Evolutionary conservation across 78 protist species (phyloP).

Genomic region (Diacronema lutheri): DNA sequence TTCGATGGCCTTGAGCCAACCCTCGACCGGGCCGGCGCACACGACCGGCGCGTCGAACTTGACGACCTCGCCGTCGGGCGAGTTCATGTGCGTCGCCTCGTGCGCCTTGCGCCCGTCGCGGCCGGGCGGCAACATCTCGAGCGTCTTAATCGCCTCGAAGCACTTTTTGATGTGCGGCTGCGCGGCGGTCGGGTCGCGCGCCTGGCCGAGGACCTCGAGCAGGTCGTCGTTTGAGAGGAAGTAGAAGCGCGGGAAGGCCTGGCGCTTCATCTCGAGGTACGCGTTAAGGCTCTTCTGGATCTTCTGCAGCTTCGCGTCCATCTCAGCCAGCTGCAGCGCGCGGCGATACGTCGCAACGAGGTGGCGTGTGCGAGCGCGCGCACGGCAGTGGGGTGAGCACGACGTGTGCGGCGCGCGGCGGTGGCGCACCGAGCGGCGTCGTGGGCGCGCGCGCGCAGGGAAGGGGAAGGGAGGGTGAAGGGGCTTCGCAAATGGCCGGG

Average conservation of each 20-base stretch:
- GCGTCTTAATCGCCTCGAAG: constrained; percentile 62
- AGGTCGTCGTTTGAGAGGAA: constrained; percentile 88
- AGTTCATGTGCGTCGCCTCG: constrained; percentile 52
- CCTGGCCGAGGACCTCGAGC: constrained; percentile 81
- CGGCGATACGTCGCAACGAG: too few species aligned
- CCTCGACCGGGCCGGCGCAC: constrained; percentile 77
- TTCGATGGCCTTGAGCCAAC: constrained; percentile 79
- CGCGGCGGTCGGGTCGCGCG: constrained; percentile 68
- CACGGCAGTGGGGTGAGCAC: too few species aligned
- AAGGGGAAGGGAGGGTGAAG: too few species aligned
- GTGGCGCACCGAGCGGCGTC: too few species aligned
- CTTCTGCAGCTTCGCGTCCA: constrained; percentile 58
- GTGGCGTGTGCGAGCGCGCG: too few species aligned
- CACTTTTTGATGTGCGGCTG: constrained; percentile 77
- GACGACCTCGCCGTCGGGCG: constrained; percentile 64
- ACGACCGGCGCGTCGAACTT: constrained; percentile 9
- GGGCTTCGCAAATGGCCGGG: too few species aligned
- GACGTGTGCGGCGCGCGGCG: too few species aligned
- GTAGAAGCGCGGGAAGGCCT: constrained; percentile 88
- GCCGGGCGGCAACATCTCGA: constrained; percentile 26
- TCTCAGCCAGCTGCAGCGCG: constrained; percentile 12
- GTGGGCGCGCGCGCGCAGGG: too few species aligned
- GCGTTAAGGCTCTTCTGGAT: constrained; percentile 75
- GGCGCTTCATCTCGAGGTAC: constrained; percentile 78
- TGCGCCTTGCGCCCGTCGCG: constrained; percentile 22